phyloP scores from a whole-genome alignment of 2,329 filamentous ascomycete species.

The Leptographium radiaticola region DNA sequence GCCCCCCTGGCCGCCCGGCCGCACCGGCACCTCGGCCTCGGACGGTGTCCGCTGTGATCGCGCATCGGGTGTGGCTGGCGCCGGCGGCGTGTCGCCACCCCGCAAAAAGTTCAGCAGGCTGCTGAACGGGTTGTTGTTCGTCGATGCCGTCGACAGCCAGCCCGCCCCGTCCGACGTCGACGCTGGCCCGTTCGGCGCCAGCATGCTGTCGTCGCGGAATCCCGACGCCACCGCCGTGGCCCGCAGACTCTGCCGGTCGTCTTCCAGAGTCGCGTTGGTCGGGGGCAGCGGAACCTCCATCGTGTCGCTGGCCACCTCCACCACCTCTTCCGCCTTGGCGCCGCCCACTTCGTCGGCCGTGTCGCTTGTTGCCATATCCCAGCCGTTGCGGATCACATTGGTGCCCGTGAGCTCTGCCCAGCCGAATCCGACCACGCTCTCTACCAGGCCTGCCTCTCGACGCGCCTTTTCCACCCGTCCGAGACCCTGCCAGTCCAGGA shows the following conservation, averaged over 20 bases:
- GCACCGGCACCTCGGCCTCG: background rate
- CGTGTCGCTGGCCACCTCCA: slow-evolving; percentile 20
- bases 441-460: slow-evolving; percentile 80
- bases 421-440: slow-evolving; percentile 85
- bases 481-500: slow-evolving; percentile 90
- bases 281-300: slow-evolving; percentile 57
- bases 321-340: slow-evolving; percentile 6
- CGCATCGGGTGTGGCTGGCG: slow-evolving; percentile 20
- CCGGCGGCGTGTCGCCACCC: slow-evolving; percentile 36
- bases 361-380: slow-evolving; percentile 24
- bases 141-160: slow-evolving; percentile 18
- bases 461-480: slow-evolving; percentile 90
- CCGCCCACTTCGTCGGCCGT: slow-evolving; percentile 3
- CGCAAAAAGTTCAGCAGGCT: slow-evolving; percentile 51
- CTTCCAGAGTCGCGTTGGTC: slow-evolving; percentile 51
- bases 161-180: slow-evolving; percentile 12
- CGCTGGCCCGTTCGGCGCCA: slow-evolving; percentile 3
- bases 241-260: slow-evolving; percentile 46
- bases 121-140: slow-evolving; percentile 40
- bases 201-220: background rate
- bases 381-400: slow-evolving; percentile 39
- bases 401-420: slow-evolving; percentile 81
- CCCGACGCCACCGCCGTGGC: slow-evolving; percentile 24
- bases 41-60: background rate
- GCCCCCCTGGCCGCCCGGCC: background rate